Evolutionary conservation across 106 monocot genomes (phyloP), one percentile per base, ranked within the genome.

Genomic region (Dendrobium huoshanense): DNA sequence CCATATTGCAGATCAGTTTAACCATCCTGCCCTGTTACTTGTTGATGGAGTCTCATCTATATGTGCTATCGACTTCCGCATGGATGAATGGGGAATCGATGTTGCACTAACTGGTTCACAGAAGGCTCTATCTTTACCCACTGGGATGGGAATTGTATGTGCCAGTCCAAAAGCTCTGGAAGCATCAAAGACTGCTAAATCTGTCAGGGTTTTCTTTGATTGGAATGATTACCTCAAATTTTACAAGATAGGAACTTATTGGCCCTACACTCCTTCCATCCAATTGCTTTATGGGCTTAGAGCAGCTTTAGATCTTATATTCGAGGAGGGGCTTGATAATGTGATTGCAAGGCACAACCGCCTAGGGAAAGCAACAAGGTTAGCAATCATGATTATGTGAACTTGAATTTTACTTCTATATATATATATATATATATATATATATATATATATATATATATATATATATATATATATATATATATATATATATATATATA

Each of bases 61-160:
- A 25, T 93, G 93, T 47, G 95, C 93, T 2, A 78, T 96, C 75
- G 95, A 96, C 75, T 93, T 96, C 58, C 93, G 91, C 31, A 96
- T 96, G 96, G 96, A 96, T 65, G 96, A 96, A 83, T 96, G 96
- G 96, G 93, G 96, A 65, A 73, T 96, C 41, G 93, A 96, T 78
- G 96, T 96, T 17, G 91, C 96, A 56, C 79, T 96, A 13, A 96
- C 96, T 9, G 93, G 96, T 3, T 96, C 96, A 16, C 96, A 93
- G 79, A 96, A 96, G 79, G 96, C 96, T 72, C 89, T 93, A 43
- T 96, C 95, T 27, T 72, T 96, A 72, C 95, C 95, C 41, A 96
- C 95, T 68, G 95, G 95, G 3, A 86, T 96, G 75, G 95, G 93
- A 37, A 85, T 96, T 79, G 80, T 96, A 9, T 93, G 95, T 81